A percentile compares a stretch with the other conserved stretches of the same genome.
Conservation (phyloP, 2,329 filamentous ascomycete genomes). For the Plectosphaerella cucumerina region DNA sequence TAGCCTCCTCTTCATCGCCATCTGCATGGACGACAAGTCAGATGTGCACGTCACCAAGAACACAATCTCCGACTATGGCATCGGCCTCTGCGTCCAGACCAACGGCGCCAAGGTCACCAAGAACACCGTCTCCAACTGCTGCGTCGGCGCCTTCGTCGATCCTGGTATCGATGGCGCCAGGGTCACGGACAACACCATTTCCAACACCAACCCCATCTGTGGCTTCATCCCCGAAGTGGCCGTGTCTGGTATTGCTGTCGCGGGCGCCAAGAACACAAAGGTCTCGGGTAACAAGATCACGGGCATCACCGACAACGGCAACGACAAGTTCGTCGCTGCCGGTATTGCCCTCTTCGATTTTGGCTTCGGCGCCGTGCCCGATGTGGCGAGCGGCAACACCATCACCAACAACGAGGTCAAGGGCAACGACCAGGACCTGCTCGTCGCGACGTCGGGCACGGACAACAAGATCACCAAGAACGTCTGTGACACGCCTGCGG, state of each 20-base stretch:
- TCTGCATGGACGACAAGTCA: constrained; percentile 30
- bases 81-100: constrained; percentile 31
- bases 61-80: constrained; percentile 20
- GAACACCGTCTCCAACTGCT: constrained; percentile 25
- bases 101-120: constrained; percentile 21
- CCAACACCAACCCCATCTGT: constrained; percentile 11
- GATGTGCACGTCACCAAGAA: constrained; percentile 22
- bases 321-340: neutral
- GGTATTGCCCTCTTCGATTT: constrained; percentile 22
- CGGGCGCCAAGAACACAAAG: constrained; percentile 19
- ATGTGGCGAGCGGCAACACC: constrained; percentile 19
- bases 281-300: constrained; percentile 22
- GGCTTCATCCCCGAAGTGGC: neutral
- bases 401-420: constrained; percentile 22
- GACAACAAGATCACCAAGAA: constrained; percentile 21
- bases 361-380: neutral
- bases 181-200: constrained; percentile 24
- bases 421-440: constrained; percentile 22
- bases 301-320: constrained; percentile 14
- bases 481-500: constrained; percentile 8
- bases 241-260: constrained; percentile 20
- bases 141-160: constrained; percentile 27
- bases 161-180: constrained; percentile 22
- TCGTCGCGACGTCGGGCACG: constrained; percentile 11
- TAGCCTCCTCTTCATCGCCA: constrained; percentile 18